Percentiles rank a stretch among this genome's conserved stretches.
These are phyloP conservation scores for Wickerhamiella dianesei DNA, from an alignment of 805 yeast species.

Conservation along the genomic window DNA sequence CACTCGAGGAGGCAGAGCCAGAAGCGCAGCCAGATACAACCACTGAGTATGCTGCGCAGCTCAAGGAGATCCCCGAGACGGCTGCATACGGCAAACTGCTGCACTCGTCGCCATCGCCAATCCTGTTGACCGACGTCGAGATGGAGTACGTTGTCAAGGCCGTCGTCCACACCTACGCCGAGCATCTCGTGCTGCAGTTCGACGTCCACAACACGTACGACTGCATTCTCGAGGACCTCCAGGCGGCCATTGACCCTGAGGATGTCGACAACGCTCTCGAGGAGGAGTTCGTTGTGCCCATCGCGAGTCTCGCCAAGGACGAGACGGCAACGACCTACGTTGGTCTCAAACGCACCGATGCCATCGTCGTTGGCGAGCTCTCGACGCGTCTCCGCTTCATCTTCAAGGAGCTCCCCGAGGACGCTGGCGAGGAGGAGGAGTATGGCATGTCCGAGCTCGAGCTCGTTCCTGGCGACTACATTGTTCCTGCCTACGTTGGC, in stretches of 20 bases:
- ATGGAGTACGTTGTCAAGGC: conserved; percentile 84
- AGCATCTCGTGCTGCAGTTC: conserved; percentile 65
- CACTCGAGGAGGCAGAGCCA: conserved; percentile 3
- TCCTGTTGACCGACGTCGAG: conserved; percentile 76
- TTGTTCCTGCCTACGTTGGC: conserved; percentile 63
- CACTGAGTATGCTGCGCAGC: conserved; percentile 45
- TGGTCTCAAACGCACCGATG: conserved; percentile 49
- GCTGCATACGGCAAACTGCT: conserved; percentile 59
- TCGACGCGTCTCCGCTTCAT: conserved; percentile 58
- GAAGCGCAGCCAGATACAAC: conserved; percentile 5
- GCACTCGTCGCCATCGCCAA: conserved; percentile 46
- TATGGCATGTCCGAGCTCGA: conserved; percentile 76
- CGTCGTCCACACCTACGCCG: conserved; percentile 67
- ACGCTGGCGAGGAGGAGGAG: conserved; percentile 85
- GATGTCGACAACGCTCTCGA: conserved; percentile 44
- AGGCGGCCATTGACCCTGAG: conserved; percentile 32
- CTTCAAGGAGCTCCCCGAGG: conserved; percentile 61
- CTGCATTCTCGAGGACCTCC: conserved; percentile 61
- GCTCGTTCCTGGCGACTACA: conserved; percentile 67
- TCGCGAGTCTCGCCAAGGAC: conserved; percentile 59
- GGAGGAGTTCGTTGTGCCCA: conserved; percentile 64
- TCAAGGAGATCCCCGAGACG: conserved; percentile 60
- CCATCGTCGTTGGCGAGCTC: conserved; percentile 34
- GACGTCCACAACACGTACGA: conserved; percentile 77
- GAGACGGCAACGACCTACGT: conserved; percentile 65